Conservation (phyloP, 169 alveolate species). For the Cryptosporidium meleagridis region DNA sequence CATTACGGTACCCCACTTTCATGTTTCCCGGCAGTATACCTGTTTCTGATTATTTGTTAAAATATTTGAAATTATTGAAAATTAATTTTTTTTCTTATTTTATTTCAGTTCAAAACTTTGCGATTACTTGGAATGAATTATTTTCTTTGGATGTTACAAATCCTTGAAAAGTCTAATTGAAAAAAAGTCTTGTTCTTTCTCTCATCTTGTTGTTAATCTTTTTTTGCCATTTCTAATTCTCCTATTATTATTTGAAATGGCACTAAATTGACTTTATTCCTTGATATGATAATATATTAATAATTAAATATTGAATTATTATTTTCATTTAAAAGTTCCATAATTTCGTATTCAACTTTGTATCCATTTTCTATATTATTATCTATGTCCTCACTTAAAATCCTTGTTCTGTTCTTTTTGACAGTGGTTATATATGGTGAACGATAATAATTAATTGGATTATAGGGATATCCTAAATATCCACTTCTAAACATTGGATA, state of each 20-base stretch:
- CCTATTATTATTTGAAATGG: neutral
- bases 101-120: neutral
- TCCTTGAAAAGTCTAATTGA: neutral
- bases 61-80: neutral
- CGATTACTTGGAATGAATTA: neutral
- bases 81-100: neutral
- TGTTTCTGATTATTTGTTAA: conserved; percentile 4
- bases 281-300: neutral
- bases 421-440: conserved; percentile 33
- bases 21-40: conserved; percentile 25
- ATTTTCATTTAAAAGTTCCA: conserved; percentile 15
- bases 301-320: conserved; percentile 9
- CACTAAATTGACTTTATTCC: neutral
- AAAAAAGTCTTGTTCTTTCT: too few relatives aligned
- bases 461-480: conserved; percentile 31
- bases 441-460: conserved; percentile 24
- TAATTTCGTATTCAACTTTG: conserved; percentile 5
- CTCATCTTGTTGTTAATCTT: neutral
- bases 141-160: too few relatives aligned
- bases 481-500: conserved; percentile 43
- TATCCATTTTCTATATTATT: neutral
- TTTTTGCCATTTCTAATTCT: neutral
- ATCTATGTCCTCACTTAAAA: neutral
- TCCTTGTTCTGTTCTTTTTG: neutral
- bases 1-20: conserved; percentile 11